These are phyloP conservation scores for Fusarium algeriense DNA, from an alignment of 2,329 filamentous ascomycete species.

Conservation along the genomic window DNA sequence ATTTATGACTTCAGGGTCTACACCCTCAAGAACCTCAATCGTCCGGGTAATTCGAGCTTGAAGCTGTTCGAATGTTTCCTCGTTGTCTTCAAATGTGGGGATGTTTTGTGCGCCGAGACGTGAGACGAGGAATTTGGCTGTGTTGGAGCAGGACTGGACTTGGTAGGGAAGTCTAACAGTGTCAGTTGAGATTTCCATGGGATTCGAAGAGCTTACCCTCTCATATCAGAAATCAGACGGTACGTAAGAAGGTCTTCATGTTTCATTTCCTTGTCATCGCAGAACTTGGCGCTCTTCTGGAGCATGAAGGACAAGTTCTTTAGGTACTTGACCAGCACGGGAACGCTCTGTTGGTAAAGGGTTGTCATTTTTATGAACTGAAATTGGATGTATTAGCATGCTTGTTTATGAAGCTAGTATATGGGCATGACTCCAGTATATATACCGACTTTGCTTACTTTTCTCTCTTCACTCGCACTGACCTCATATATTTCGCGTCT, in stretches of 20 bases:
- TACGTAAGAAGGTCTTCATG: constrained; percentile 39
- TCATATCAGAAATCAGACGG: constrained; percentile 42
- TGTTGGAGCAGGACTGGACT: constrained; percentile 46
- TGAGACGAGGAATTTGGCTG: constrained; percentile 38
- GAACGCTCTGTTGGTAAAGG: constrained; percentile 43
- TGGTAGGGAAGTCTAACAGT: constrained; percentile 35
- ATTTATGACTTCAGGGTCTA: constrained; percentile 41
- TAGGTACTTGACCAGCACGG: constrained; percentile 48
- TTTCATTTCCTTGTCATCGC: constrained; percentile 37
- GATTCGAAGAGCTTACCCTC: neutral
- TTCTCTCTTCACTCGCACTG: neutral
- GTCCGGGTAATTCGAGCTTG: constrained; percentile 46
- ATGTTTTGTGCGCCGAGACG: constrained; percentile 36
- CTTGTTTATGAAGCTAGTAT: rapidly evolving
- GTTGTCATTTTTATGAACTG: constrained; percentile 32
- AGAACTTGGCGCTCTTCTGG: constrained; percentile 35
- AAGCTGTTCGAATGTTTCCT: constrained; percentile 49
- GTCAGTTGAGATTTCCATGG: neutral
- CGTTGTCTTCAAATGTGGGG: constrained; percentile 40
- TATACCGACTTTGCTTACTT: neutral
- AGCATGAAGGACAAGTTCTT: constrained; percentile 43
- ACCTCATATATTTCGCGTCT: neutral
- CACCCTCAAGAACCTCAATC: constrained; percentile 48
- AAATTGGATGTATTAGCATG: no score
- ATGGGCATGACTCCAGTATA: neutral